Percentiles rank a stretch among this genome's conserved stretches.
Evolutionary conservation across 2,329 filamentous ascomycete genomes (phyloP).

Genomic region (Colletotrichum gloeosporioides): DNA sequence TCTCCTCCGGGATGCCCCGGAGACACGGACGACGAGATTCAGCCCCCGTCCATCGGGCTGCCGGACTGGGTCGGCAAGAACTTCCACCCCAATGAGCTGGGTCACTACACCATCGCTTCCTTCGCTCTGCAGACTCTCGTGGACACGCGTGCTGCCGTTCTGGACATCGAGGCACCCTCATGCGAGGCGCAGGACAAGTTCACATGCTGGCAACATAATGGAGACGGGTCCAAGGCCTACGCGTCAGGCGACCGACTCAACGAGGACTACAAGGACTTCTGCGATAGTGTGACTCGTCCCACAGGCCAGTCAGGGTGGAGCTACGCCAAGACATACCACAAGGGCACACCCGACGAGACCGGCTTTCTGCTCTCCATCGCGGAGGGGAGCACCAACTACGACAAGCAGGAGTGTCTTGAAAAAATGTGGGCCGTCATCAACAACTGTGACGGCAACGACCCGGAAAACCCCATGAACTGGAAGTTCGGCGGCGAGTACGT

Average conservation of each 20-base stretch:
- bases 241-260: slow-evolving; percentile 26
- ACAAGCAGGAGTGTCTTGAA: slow-evolving; percentile 26
- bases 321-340: background rate
- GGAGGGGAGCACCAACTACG: slow-evolving; percentile 6
- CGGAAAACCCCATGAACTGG: slow-evolving; percentile 35
- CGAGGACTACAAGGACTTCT: slow-evolving; percentile 32
- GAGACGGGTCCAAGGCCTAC: slow-evolving; percentile 26
- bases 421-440: slow-evolving; percentile 28
- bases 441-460: slow-evolving; percentile 30
- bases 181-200: slow-evolving; percentile 22
- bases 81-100: slow-evolving; percentile 38
- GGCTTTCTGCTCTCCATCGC: slow-evolving; percentile 15
- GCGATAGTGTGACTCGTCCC: slow-evolving; percentile 25
- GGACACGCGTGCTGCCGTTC: background rate
- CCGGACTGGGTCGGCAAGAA: slow-evolving; percentile 33
- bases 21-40: background rate
- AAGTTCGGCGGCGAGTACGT: slow-evolving; percentile 30
- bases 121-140: slow-evolving; percentile 24
- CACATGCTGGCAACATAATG: slow-evolving; percentile 29
- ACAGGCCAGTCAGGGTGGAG: slow-evolving; percentile 17
- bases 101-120: slow-evolving; percentile 32
- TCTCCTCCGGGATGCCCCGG: slow-evolving; percentile 31
- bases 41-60: slow-evolving; percentile 27
- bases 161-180: background rate
- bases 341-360: background rate